phyloP scores from a whole-genome alignment of 2,329 filamentous ascomycete species.

The Trichophyton benhamiae region DNA sequence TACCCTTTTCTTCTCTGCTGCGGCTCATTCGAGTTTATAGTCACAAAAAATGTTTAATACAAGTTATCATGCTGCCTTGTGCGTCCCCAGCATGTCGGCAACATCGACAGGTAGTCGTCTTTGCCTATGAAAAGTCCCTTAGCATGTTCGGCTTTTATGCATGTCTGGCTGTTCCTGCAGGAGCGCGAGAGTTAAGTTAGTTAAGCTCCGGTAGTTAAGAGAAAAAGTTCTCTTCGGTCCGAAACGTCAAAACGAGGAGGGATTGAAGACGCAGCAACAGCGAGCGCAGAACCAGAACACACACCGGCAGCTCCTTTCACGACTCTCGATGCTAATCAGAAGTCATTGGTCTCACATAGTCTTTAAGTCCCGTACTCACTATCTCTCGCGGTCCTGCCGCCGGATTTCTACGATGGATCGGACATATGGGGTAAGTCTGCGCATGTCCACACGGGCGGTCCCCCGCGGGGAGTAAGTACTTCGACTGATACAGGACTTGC shows the following conservation, averaged over 20 bases:
- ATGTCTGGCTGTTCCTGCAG: not conserved
- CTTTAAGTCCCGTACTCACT: not conserved
- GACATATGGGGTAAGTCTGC: slow-evolving; percentile 8
- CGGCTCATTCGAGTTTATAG: not conserved
- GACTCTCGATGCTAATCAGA: not conserved
- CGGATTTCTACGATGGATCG: slow-evolving; percentile 10
- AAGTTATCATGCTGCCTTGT: not conserved
- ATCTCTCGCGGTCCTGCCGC: not conserved
- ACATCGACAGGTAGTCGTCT: too few species aligned
- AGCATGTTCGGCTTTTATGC: not conserved
- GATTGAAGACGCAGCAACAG: too few species aligned
- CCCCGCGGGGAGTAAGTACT: too few species aligned
- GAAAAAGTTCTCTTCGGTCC: not conserved
- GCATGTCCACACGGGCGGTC: not conserved
- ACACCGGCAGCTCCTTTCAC: not conserved
- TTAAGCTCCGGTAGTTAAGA: not conserved
- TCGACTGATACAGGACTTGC: slow-evolving; percentile 11
- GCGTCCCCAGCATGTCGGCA: not conserved
- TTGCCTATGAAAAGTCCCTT: too few species aligned
- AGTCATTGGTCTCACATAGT: not conserved
- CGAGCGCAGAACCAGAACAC: not conserved
- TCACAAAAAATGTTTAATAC: not conserved
- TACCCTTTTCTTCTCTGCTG: not conserved
- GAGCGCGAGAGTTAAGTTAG: not conserved
- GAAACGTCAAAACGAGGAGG: not conserved